Evolutionary conservation across 1,284 basidiomycete species (phyloP), one percentile per base, ranked within the genome.

Genomic region (Microstroma glucosiphilum): DNA sequence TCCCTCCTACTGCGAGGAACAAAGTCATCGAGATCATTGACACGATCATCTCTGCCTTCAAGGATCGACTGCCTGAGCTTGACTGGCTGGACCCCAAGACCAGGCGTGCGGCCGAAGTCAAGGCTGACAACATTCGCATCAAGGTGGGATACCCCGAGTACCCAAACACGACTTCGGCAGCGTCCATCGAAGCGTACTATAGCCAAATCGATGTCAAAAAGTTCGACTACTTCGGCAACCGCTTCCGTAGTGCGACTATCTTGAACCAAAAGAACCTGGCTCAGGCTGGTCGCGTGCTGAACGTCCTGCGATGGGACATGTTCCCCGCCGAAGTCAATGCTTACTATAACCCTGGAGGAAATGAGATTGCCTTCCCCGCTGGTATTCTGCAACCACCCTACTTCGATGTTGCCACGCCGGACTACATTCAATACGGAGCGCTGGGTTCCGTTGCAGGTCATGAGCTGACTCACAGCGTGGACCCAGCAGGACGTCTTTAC

Each of bases 311-410:
- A n/a, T 97, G 93, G 91, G 88, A 90, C 77, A 92, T 96, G 89
- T 86, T 85, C 68, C 87, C 91, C 0, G 87, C 88, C 13, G 80
- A 81, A 58, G 80, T 79, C 19, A 76, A 79, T 56, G 75, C 77
- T 56, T 75, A 75, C 58, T 78, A 76, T 70, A 69, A 62, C 71
- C 72, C 75, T 40, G 67, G 70, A 41, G 66, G 63, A 43, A 78
- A 72, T 60, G 81, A 94, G 87, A 94, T 96, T 63, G 91, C 93
- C 17, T 96, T 98, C 83, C 93, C 94, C 3, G 94, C 94, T 15
- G 94, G 94, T 46, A 93, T 97, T 75, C 82, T 97, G 49, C 91
- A 89, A 72, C 87, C 90, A 1, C 92, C 92, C 0, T 97, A 94
- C 85, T 97, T 96, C 83, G 86, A 86, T 13, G 82, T 86, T 60